These are phyloP conservation scores for Acorus calamus DNA, from an alignment of 106 monocot species.

Conservation along the genomic window DNA sequence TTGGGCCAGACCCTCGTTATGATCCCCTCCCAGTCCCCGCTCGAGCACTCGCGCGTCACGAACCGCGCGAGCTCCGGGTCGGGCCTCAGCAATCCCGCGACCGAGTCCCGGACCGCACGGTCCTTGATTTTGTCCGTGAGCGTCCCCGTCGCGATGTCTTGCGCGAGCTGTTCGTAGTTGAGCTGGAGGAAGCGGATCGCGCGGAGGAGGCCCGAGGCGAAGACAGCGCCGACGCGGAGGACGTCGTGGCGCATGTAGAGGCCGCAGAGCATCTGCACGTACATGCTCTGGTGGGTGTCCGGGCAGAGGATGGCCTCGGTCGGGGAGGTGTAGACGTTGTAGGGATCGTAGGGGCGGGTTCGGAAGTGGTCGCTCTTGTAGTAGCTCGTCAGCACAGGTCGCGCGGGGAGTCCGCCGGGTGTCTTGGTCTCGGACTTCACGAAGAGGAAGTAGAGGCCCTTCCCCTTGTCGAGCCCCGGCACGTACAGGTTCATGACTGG, in stretches of 20 bases:
- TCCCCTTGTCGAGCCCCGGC: conserved; percentile 59
- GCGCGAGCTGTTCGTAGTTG: conserved; percentile 31
- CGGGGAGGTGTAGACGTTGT: conserved; percentile 56
- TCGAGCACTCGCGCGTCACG: conserved; percentile 24
- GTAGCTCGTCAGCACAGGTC: conserved; percentile 43
- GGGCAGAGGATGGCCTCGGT: conserved; percentile 33
- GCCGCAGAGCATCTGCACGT: conserved; percentile 42
- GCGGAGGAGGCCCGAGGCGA: conserved; percentile 66
- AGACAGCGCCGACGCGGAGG: conserved; percentile 57
- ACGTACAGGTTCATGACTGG: conserved; percentile 70
- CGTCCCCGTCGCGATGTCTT: conserved; percentile 31
- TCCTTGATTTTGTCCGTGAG: conserved; percentile 31
- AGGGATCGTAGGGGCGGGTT: conserved; percentile 41
- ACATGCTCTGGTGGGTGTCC: conserved; percentile 30
- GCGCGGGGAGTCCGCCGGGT: conserved; percentile 47
- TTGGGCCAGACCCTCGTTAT: conserved; percentile 38
- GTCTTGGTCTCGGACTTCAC: conserved; percentile 51
- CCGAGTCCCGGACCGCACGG: conserved; percentile 26
- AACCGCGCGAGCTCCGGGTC: conserved; percentile 30
- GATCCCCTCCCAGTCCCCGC: conserved; percentile 27
- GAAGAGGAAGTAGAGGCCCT: conserved; percentile 59
- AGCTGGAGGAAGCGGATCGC: conserved; percentile 66
- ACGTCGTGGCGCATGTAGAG: conserved; percentile 39
- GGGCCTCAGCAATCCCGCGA: conserved; percentile 18
- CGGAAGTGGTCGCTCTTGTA: conserved; percentile 28